Conservation (phyloP, 2,329 filamentous ascomycete genomes). For the Atkinsonella hypoxylon region DNA sequence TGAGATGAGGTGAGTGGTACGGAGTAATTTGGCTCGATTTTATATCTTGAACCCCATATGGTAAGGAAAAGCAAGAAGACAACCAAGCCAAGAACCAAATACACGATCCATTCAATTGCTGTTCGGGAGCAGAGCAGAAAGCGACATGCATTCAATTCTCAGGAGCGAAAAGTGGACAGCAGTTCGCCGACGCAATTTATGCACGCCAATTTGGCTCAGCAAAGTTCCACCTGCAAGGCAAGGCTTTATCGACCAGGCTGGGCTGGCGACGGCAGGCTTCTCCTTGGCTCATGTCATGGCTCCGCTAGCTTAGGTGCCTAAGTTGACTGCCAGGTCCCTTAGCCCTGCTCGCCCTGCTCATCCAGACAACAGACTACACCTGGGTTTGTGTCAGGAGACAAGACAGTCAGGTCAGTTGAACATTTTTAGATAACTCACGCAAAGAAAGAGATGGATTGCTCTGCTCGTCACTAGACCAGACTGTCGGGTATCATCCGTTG, state of each 20-base stretch:
- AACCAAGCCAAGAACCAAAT: too few relatives aligned
- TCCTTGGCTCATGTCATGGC: neutral
- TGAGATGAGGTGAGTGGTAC: too few relatives aligned
- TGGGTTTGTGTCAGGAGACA: neutral
- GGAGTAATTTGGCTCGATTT: too few relatives aligned
- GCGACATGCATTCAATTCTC: too few relatives aligned
- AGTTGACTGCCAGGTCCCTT: too few relatives aligned
- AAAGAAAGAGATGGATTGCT: too few relatives aligned
- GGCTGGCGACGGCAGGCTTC: neutral
- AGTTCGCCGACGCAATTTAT: constrained; percentile 1
- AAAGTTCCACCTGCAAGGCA: neutral
- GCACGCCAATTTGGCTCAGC: neutral
- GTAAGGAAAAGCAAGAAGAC: too few relatives aligned
- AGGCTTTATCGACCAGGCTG: neutral
- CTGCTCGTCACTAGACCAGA: too few relatives aligned
- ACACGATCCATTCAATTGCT: neutral
- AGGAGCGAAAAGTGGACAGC: neutral
- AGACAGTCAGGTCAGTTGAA: too few relatives aligned
- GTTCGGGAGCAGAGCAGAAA: neutral
- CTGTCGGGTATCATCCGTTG: constrained; percentile 2
- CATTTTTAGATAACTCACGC: too few relatives aligned
- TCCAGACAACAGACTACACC: neutral
- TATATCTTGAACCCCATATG: too few relatives aligned
- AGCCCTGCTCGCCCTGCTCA: too few relatives aligned
- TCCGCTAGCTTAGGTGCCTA: neutral